Base-by-base conservation (phyloP, 2,329 filamentous ascomycete genomes). In the Sporothrix brunneoviolacea region DNA sequence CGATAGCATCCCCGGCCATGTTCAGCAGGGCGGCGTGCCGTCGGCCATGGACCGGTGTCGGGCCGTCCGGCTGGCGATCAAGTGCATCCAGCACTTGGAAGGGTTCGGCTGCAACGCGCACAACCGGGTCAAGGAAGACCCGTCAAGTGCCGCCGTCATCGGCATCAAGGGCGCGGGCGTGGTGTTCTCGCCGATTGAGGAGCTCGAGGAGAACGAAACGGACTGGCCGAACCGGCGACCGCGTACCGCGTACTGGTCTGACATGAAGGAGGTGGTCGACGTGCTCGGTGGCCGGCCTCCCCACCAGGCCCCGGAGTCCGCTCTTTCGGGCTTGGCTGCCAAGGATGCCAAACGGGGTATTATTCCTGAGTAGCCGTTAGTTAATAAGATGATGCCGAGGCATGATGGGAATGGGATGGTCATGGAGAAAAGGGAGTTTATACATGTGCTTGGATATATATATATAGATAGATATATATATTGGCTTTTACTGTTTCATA, bases 21-120 rank as follows among this genome's bases (percentile, higher is more conserved):
- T 95, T 58, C 91, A 96, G 69, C 91, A 96, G 71, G 91, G 91
- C 59, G 90, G 89, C 52, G 88, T 88, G 38, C 93, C 93, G 0
- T 94, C 88, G 3, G 83, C 93, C 7, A 97, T 98, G 91, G 93
- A 98, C 69, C 86, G 93, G 50, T 91, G 91, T 61, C 83, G 93
- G 41, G 91, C 93, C 2, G 86, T 95, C 21, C 80, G 93, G 45
- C 83, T 98, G 62, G 89, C 91, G 9, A 93, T 97, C 69, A 91
- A 91, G 71, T 95, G 89, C 65, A 86, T 97, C 64, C 83, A 95
- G 72, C 90, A 95, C 64, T 74, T 98, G 4, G 93, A 98, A 70
- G 68, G 70, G 19, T 95, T 83, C 61, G 82, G 82, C 7, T 82
- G 80, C 45, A 80, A 81, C 59, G 74, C 77, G 32, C 77, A 79